phyloP scores from a whole-genome alignment of 768 basidiomycete species.

The Psilocybe azurescens region DNA sequence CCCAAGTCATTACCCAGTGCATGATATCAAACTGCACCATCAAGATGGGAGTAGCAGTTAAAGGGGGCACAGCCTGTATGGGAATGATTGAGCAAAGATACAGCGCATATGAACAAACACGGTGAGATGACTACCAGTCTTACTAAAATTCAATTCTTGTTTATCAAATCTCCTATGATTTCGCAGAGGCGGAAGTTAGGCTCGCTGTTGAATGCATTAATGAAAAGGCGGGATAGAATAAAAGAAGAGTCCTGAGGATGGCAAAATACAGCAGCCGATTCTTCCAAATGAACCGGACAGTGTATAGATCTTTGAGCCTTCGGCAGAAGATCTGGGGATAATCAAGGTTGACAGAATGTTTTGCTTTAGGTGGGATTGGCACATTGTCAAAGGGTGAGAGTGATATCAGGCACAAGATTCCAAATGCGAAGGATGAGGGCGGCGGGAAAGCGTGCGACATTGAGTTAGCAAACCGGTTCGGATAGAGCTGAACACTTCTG shows the following conservation, averaged over 20 bases:
- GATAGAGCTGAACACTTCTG: constrained; percentile 13
- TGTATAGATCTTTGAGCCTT: constrained; percentile 13
- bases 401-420: constrained; percentile 23
- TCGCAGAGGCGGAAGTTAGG: constrained; percentile 1
- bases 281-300: constrained; percentile 15
- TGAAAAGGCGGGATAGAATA: constrained; percentile 9
- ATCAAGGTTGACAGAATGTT: constrained; percentile 32
- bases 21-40: constrained; percentile 8
- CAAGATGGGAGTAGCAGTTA: constrained; percentile 18
- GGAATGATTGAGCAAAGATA: constrained; percentile 20
- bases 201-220: constrained; percentile 5
- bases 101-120: constrained; percentile 5
- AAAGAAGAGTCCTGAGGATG: constrained; percentile 2
- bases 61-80: constrained; percentile 24
- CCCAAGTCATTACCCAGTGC: neutral
- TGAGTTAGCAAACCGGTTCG: constrained; percentile 24
- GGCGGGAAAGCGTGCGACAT: constrained; percentile 18
- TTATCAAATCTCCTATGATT: constrained; percentile 10
- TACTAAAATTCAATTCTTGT: neutral
- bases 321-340: constrained; percentile 25
- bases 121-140: constrained; percentile 13
- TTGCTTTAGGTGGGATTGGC: constrained; percentile 27
- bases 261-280: constrained; percentile 7
- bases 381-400: constrained; percentile 22
- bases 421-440: constrained; percentile 9